Percentiles rank a stretch among this genome's conserved stretches.
phyloP scores from a whole-genome alignment of 78 protist species.

The Speleostelium caveatum region DNA sequence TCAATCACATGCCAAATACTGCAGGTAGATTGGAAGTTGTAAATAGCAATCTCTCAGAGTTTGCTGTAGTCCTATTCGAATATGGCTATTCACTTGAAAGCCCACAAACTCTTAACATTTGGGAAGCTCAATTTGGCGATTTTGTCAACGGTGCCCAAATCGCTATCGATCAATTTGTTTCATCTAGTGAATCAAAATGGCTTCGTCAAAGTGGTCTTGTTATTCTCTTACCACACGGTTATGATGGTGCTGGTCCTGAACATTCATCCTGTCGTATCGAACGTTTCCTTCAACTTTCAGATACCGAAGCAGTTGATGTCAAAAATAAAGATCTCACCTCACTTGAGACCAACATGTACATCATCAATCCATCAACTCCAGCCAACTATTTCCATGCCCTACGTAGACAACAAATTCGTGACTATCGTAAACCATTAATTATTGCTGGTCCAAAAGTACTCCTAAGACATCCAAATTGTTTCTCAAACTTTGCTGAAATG shows the following conservation, averaged over 20 bases:
- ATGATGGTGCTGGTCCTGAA: constrained; percentile 97
- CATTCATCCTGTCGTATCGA: constrained; percentile 93
- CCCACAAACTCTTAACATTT: constrained; percentile 90
- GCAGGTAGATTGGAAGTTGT: constrained; percentile 48
- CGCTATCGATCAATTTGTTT: constrained; percentile 89
- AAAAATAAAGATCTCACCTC: neutral
- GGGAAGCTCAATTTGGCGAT: constrained; percentile 98
- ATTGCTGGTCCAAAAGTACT: constrained; percentile 92
- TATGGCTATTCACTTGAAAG: constrained; percentile 87
- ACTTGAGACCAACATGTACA: constrained; percentile 68
- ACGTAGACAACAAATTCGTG: constrained; percentile 91
- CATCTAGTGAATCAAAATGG: constrained; percentile 85
- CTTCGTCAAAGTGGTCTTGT: constrained; percentile 86
- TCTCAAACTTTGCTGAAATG: constrained; percentile 83
- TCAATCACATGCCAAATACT: constrained; percentile 29
- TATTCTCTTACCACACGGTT: constrained; percentile 95
- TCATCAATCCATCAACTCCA: constrained; percentile 95
- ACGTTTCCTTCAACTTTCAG: constrained; percentile 92
- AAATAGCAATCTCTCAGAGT: constrained; percentile 82
- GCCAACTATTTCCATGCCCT: constrained; percentile 97
- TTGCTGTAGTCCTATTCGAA: constrained; percentile 95
- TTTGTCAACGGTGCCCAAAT: constrained; percentile 94
- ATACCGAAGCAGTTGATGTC: constrained; percentile 69
- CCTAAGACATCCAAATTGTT: constrained; percentile 85
- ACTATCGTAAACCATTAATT: constrained; percentile 95